Evolutionary conservation across 2,329 filamentous ascomycete species (phyloP), one percentile per base, ranked within the genome.

Genomic region (Sporothrix pseudoabietina): DNA sequence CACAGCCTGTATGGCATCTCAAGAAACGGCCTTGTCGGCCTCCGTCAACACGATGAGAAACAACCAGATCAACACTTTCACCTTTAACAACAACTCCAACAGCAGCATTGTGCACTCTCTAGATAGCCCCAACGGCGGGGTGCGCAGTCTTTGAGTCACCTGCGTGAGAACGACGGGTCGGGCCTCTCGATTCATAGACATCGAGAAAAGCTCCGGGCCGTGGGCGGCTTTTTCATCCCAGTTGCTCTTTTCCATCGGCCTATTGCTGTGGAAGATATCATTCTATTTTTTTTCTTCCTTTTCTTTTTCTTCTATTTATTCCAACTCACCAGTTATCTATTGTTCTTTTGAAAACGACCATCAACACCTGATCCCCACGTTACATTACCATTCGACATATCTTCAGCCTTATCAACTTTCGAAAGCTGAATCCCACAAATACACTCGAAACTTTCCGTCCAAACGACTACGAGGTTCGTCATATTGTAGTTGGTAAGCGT

Each of bases 71-170:
- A 49, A 26, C 47, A 14, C 10, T n/a, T n/a, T 35, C 35, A 71
- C 57, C 22, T 35, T 19, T 3, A 73, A 35, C 49, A 73, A 59
- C 71, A 54, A 39, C 69, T 19, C 47, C 41, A 69, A 72, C 59
- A 69, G 22, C 10, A 66, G 55, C 74, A 77, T 75, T 69, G 22
- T 49, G 61, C 68, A 71, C 74, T 68, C 57, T 73, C 71, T 73
- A 74, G 80, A 84, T 83, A 86, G 81, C 85, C 86, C 86, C 85
- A 87, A 85, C 78, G 85, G 75, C 77, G 85, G 85, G 86, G 85
- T 86, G 75, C 78, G 77, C 76, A 79, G 77, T 77, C 78, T 84
- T 78, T 87, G 84, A 82, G 69, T 32, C 76, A 76, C 72, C 47
- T 70, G 70, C 72, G 71, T 22, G 68, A 26, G 19, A 8, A 35